These are phyloP conservation scores for Pestalotiopsis sp. DNA, from an alignment of 2,329 filamentous ascomycete genomes.

Conservation along the genomic window DNA sequence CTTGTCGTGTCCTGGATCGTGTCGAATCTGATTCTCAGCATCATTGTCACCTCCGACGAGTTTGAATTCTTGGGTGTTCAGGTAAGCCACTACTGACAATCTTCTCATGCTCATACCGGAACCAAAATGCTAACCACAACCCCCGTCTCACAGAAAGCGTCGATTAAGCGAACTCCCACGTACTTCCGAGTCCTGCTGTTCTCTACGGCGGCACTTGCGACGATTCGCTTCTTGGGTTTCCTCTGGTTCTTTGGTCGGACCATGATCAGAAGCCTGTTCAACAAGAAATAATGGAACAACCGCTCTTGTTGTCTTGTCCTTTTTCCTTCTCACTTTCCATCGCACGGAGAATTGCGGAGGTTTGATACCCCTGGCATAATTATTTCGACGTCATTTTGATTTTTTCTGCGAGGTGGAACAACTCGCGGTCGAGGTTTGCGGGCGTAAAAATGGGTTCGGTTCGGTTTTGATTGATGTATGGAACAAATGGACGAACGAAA, in stretches of 20 bases:
- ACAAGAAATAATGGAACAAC: neutral
- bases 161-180: slow-evolving; percentile 76
- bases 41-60: slow-evolving; percentile 87
- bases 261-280: slow-evolving; percentile 94
- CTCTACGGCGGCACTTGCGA: slow-evolving; percentile 79
- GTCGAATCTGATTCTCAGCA: slow-evolving; percentile 82
- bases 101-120: neutral
- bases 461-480: neutral
- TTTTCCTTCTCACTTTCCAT: neutral
- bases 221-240: slow-evolving; percentile 91
- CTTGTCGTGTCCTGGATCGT: slow-evolving; percentile 96
- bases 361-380: neutral
- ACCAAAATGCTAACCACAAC: slow-evolving; percentile 28
- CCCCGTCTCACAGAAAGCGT: slow-evolving; percentile 52
- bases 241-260: slow-evolving; percentile 93
- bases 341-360: neutral
- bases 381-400: neutral
- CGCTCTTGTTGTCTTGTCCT: neutral
- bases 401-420: neutral
- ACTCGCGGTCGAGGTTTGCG: neutral
- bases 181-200: slow-evolving; percentile 95
- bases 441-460: neutral
- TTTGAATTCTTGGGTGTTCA: slow-evolving; percentile 83
- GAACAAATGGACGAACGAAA: neutral
- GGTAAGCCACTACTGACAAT: slow-evolving; percentile 59